Base-by-base conservation (phyloP, 441 rosid species). In the Pelargonium australe region DNA sequence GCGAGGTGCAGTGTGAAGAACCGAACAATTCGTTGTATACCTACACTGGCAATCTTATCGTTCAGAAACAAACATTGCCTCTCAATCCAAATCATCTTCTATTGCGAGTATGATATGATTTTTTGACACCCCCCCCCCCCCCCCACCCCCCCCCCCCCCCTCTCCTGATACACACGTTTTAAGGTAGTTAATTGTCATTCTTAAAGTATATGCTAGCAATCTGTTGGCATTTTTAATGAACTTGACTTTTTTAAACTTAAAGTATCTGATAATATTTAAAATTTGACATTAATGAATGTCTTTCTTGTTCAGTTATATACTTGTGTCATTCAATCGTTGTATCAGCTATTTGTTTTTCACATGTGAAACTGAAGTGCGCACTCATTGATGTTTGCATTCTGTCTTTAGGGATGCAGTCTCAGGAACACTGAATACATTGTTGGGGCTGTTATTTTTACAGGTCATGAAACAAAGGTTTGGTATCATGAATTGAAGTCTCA, bases 1-100 rank as follows among this genome's bases (percentile, higher is more conserved):
- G 97, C 75, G 97, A 93, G 86, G 84, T 96, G 81, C 96, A 91
- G 81, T 96, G 98, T 70, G 99, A 96, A 85, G 96, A 96, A 74
- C 99, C 99, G 2, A 96, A 93, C 76, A 96, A 96, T 81, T 93
- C 97, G 7, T 79, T 96, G 74, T 91, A 96, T 85, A 93, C 98
- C 69, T 96, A 89, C 84, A 93, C 96, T 12, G 99, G 99, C 75
- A 96, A 96, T 83, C 98, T 93, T 79, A 73, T 93, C 43, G 73
- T 87, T 53, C 86, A 91, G 74, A 89, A 91, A 76, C 98, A 93
- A 81, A 91, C 92, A 0, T 77, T 92, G 68, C 95, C 99, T 65
- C 91, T 96, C 83, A 79, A 86, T 77, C 99, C 99, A 45, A 92
- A 92, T 81, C 99, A 96, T 80, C 80, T 96, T 80, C 84, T 93